phyloP scores from a whole-genome alignment of 108 stramenopile species.

The Nitzschia sp. region DNA sequence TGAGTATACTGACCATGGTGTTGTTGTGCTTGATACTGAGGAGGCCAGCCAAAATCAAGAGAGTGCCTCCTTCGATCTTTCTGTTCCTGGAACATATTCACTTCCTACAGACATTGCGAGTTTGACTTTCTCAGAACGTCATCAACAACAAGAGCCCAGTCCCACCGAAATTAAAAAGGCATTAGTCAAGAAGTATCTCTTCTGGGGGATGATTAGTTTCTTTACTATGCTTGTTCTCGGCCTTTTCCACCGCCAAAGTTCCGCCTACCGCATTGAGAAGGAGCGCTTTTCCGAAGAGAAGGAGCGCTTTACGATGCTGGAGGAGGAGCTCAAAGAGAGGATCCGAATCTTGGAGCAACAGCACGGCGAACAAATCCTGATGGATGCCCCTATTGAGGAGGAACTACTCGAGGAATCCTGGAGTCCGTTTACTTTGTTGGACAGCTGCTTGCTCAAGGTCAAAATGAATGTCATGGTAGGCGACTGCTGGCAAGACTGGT shows the following conservation, averaged over 20 bases:
- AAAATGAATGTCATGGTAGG: conserved; percentile 31
- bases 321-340: conserved; percentile 7
- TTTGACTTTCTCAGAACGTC: conserved; percentile 8
- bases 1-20: conserved; percentile 16
- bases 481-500: conserved; percentile 9
- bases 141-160: not conserved
- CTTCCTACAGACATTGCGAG: conserved; percentile 38
- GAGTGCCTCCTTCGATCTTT: conserved; percentile 21
- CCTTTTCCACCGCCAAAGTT: conserved; percentile 4
- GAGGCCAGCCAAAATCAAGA: conserved; percentile 6
- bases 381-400: not conserved
- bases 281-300: too few species aligned
- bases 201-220: too few species aligned
- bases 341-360: conserved; percentile 19
- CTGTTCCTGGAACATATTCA: conserved; percentile 40
- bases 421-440: conserved; percentile 15
- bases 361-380: not conserved
- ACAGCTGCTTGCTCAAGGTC: conserved; percentile 50
- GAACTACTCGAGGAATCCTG: not conserved
- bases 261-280: not conserved
- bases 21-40: conserved; percentile 30
- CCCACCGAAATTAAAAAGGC: too few species aligned
- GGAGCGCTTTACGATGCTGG: too few species aligned
- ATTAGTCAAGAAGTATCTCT: too few species aligned
- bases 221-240: not conserved